phyloP scores from a whole-genome alignment of 2,329 filamentous ascomycete species.

The Xylariaceae sp. region DNA sequence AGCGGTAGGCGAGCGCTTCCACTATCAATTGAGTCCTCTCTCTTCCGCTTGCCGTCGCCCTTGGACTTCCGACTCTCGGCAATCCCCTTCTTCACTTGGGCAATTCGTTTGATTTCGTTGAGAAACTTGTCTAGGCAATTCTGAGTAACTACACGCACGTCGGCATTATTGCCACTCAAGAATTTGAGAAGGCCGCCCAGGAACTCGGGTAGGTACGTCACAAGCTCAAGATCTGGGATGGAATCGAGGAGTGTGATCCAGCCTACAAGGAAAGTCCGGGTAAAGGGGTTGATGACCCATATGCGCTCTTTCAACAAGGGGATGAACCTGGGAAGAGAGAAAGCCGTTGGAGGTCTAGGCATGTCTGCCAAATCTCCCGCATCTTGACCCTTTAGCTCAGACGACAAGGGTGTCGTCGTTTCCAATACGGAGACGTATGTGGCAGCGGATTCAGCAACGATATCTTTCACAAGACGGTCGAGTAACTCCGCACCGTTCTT shows the following conservation, averaged over 20 bases:
- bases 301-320: constrained; percentile 92
- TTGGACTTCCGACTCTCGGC: constrained; percentile 73
- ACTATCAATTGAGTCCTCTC: constrained; percentile 64
- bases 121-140: constrained; percentile 84
- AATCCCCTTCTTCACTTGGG: constrained; percentile 86
- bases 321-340: constrained; percentile 86
- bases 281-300: constrained; percentile 90
- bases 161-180: constrained; percentile 80
- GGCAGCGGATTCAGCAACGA: constrained; percentile 89
- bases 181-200: constrained; percentile 86
- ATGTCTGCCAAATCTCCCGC: constrained; percentile 35
- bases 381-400: constrained; percentile 41
- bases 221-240: constrained; percentile 92
- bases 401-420: constrained; percentile 37
- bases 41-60: constrained; percentile 63
- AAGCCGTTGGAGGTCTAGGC: constrained; percentile 68
- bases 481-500: constrained; percentile 96
- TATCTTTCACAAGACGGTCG: constrained; percentile 91
- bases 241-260: constrained; percentile 95
- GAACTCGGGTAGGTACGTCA: constrained; percentile 88
- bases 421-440: constrained; percentile 91
- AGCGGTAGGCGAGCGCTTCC: constrained; percentile 53
- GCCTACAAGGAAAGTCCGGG: constrained; percentile 87
- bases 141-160: constrained; percentile 93
- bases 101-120: constrained; percentile 89